Base-by-base conservation (phyloP, 2,329 filamentous ascomycete genomes). In the Penicillium sp. region DNA sequence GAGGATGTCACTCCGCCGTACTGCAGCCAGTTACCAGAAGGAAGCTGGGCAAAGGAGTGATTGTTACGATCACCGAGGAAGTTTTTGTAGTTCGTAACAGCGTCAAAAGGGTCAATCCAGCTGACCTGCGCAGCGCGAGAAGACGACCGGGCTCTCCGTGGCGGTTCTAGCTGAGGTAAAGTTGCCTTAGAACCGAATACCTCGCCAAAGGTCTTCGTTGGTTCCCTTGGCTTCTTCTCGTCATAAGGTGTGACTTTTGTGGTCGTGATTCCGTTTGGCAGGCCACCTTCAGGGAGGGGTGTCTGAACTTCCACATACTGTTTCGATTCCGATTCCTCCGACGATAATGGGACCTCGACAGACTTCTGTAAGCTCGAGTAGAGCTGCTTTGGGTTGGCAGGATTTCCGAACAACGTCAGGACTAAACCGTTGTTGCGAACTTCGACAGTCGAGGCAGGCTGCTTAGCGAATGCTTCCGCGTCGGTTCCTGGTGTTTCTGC, bases 281-380 rank as follows among this genome's bases (percentile, higher is more conserved):
- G 80, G 21, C 82, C 85, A 44, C 84, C 82, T 70, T 92, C 90
- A 56, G 86, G 84, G 9, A 92, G 78, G 11, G 84, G 80, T 31
- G 81, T 68, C 21, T 77, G 77, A 29, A 82, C 74, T 60, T 82
- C 78, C 49, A 80, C 75, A 29, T 69, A 69, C 26, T 73, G 71
- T 56, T 69, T 66, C 7, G 71, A 66, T 8, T 78, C 75, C 13
- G 76, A 71, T 35, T 79, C 76, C 15, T 79, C 71, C 7, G 75
- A 75, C 23, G 74, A 70, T 48, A 73, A 53, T n/a, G 73, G 70
- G 29, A 74, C 68, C 44, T 72, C 73, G 49, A 73, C 68, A 1
- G 76, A 74, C 58, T 85, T 83, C 66, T 90, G 91, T 54, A 97
- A 81, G 75, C 93, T 96, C 4, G 94, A 96, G 75, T 95, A 97